A percentile compares a stretch with the other conserved stretches of the same genome.
Conservation (phyloP, 176 grass and related monocot species). For the Eremochloa ophiuroides region DNA sequence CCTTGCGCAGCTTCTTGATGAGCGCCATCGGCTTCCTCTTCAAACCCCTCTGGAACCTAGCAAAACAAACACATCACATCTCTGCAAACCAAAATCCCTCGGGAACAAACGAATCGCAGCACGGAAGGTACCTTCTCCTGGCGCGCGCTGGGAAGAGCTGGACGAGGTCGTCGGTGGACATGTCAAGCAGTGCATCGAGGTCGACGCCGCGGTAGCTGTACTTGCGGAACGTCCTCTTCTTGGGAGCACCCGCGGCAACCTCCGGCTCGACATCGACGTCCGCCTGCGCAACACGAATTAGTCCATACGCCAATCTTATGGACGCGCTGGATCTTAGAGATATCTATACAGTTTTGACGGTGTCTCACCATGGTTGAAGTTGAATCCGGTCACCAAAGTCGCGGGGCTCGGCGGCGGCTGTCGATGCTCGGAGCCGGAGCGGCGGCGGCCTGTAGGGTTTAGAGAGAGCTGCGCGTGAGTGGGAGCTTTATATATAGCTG, state of each 20-base stretch:
- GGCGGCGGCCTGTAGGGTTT: slow-evolving; percentile 34
- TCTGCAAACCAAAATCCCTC: background rate
- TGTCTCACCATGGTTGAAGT: slow-evolving; percentile 22
- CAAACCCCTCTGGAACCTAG: slow-evolving; percentile 85
- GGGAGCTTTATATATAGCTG: slow-evolving; percentile 23
- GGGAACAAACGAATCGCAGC: background rate
- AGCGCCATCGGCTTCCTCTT: slow-evolving; percentile 97
- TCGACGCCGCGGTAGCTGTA: slow-evolving; percentile 87
- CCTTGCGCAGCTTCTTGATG: slow-evolving; percentile 95
- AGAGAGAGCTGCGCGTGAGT: background rate
- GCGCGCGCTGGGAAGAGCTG: slow-evolving; percentile 89
- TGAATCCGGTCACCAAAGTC: background rate
- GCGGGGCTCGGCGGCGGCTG: background rate
- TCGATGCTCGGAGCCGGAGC: background rate
- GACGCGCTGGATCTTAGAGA: background rate
- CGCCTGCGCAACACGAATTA: slow-evolving; percentile 35
- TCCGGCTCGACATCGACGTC: slow-evolving; percentile 62
- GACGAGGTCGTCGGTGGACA: slow-evolving; percentile 94
- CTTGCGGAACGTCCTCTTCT: slow-evolving; percentile 98
- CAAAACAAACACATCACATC: background rate
- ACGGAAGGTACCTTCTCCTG: slow-evolving; percentile 55
- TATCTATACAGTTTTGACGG: background rate
- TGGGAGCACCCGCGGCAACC: slow-evolving; percentile 68
- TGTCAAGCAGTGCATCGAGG: slow-evolving; percentile 90
- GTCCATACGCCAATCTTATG: background rate